Evolutionary conservation across 495 filamentous ascomycete species (phyloP), one percentile per base, ranked within the genome.

Genomic region (Penicillium alfredii): DNA sequence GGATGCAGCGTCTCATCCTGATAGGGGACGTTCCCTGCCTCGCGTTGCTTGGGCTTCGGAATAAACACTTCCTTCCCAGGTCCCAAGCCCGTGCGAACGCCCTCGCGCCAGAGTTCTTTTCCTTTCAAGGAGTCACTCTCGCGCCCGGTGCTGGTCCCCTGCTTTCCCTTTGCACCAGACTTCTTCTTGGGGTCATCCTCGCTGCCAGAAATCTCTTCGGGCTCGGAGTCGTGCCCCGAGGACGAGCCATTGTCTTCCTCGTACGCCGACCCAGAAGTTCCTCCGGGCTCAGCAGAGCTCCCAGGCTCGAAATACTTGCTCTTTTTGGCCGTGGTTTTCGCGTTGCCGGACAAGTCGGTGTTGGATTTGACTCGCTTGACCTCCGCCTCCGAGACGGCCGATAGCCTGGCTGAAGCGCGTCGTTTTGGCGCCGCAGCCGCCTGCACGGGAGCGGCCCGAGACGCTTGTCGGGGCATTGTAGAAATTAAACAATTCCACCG

Each of bases 1-100:
- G 80, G 78, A 61, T 94, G 88, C 28, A 94, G 61, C 4, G 60
- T 77, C 24, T 78, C 66, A 42, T 86, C 78, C 18, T 65, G 55
- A 61, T 94, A 94, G 0, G 72, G 71, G 5, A 78, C 69, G 8
- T 75, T 71, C 5, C 78, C 82, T 8, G 74, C 69, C 25, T 78
- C 77, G 39, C 85, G 72, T 5, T 86, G 69, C 58, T 85, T 80
- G 15, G 78, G 80, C 29, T 81, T 74, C 29, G 79, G 73, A 45
- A 86, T 81, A 49, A 87, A 76, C 8, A 83, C 63, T 43, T 79
- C 72, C 41, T 73, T 76, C 3, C 78, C 79, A 8, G 78, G 77
- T 6, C 63, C 73, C n/a, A 80, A 53, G 2, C 72, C 70, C 13
- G 66, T 64, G 29, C 67, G 76, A 25, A 76, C 72, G 4, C 76